Conservation (phyloP, 495 filamentous ascomycete genomes). For the Thermothielavioides terrestris region DNA sequence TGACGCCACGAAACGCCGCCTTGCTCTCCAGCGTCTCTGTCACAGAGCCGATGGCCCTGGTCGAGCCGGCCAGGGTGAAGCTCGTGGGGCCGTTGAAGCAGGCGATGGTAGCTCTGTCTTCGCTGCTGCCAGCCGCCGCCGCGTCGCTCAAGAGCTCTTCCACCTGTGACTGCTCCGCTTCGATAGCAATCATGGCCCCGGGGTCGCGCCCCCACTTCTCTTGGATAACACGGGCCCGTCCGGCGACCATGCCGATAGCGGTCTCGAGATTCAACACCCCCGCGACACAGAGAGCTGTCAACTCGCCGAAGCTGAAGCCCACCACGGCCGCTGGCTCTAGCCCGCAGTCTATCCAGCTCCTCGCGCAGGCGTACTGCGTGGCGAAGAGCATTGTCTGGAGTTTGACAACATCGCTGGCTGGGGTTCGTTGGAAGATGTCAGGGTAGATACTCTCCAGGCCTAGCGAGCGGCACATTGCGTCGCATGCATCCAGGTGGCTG, state of each 20-base stretch:
- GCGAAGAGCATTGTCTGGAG: constrained; percentile 41
- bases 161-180: background rate
- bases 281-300: constrained; percentile 18
- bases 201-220: constrained; percentile 37
- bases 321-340: background rate
- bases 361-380: constrained; percentile 41
- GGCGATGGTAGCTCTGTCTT: background rate
- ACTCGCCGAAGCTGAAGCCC: constrained; percentile 3
- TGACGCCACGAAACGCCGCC: background rate
- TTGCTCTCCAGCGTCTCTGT: background rate
- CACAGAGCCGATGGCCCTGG: background rate
- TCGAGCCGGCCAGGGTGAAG: background rate
- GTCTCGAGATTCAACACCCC: constrained; percentile 20
- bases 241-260: constrained; percentile 33
- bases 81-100: background rate
- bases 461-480: constrained; percentile 14
- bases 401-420: constrained; percentile 34
- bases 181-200: constrained; percentile 39
- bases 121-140: background rate
- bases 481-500: constrained; percentile 34
- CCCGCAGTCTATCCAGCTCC: constrained; percentile 39
- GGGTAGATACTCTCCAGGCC: constrained; percentile 41
- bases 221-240: constrained; percentile 38
- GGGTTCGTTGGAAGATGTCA: constrained; percentile 34
- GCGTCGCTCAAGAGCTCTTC: background rate